Evolutionary conservation across 495 filamentous ascomycete genomes (phyloP).

Genomic region (Hyaloscypha hepaticicola): DNA sequence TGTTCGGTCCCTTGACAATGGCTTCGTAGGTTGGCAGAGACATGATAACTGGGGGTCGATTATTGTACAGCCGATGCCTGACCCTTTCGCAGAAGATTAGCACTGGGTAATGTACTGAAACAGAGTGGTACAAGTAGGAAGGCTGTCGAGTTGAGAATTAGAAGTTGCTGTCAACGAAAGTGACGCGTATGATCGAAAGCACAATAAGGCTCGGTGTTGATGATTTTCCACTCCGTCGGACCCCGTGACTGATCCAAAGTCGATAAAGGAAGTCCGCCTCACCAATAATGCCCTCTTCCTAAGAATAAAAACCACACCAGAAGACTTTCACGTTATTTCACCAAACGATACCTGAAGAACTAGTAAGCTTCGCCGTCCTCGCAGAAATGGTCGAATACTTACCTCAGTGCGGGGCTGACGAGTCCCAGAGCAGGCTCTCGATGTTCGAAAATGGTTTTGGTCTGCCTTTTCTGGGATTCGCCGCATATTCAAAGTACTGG

Average conservation of each 20-base stretch:
- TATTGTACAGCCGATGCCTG: no score
- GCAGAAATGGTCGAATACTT: neutral
- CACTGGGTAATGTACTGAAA: no score
- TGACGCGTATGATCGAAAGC: neutral
- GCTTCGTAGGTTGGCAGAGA: slow-evolving; percentile 25
- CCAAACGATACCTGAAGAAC: neutral
- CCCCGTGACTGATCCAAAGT: neutral
- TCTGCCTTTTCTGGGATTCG: neutral
- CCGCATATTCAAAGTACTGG: neutral
- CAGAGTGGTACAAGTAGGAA: no score
- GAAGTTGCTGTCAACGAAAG: neutral
- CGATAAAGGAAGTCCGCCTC: neutral
- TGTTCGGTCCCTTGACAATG: neutral
- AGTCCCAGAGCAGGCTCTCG: neutral
- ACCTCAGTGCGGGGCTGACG: neutral
- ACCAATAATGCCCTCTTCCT: neutral
- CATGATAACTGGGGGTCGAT: slow-evolving; percentile 1
- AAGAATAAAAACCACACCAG: neutral
- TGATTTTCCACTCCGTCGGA: neutral
- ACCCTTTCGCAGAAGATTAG: no score
- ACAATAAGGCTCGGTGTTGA: neutral
- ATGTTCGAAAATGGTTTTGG: neutral
- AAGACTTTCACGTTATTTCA: neutral
- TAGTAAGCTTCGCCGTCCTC: neutral
- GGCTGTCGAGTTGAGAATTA: no score